Base-by-base conservation (phyloP, 2,329 filamentous ascomycete species). In the Aspergillus sp. region DNA sequence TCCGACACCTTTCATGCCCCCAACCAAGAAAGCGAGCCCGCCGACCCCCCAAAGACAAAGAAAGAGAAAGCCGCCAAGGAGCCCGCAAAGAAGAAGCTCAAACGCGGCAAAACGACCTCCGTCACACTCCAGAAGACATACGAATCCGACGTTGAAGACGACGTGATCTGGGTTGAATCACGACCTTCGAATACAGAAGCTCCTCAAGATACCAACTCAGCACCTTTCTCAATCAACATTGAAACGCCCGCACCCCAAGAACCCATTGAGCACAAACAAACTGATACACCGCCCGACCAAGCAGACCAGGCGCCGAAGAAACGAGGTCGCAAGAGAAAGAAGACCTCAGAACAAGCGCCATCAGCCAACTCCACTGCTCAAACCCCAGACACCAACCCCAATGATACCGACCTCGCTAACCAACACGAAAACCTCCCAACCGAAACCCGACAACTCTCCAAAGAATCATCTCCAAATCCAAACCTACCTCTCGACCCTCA, bases 41-140 rank as follows among this genome's bases (percentile, higher is more conserved):
- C 29, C 6, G 22, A 14, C 16, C 11, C 24, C 10, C 18, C 14
- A 61, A 65, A 11, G 12, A 10, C 51, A 3, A 49, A 56, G 18
- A 49, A 54, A 51, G 52, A 56, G 12, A 49, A 54, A 51, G 52
- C 51, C 4, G 7, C 56, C 68, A 76, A 60, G 65, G 75, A 60
- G 51, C 63, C 59, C 59, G 78, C 61, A 70, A 82, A 77, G 74
- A 78, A 71, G 63, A 79, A 78, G 54, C 54, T 73, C 20, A 82
- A 79, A 65, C 74, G 80, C 59, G 74, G 75, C 42, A 80, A 80
- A 59, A 76, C 76, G 5, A 75, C 72, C 0, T 77, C 76, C 5
- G 66, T 70, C 4, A 68, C 71, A 2, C 59, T 73, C 3, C 68
- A 69, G 18, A 75, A 72, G 47, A 62, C 67, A 4, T 62, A 65